Percentiles rank a stretch among this genome's conserved stretches.
Conservation (phyloP, 495 filamentous ascomycete species). For the Penicillium longicatenatum region DNA sequence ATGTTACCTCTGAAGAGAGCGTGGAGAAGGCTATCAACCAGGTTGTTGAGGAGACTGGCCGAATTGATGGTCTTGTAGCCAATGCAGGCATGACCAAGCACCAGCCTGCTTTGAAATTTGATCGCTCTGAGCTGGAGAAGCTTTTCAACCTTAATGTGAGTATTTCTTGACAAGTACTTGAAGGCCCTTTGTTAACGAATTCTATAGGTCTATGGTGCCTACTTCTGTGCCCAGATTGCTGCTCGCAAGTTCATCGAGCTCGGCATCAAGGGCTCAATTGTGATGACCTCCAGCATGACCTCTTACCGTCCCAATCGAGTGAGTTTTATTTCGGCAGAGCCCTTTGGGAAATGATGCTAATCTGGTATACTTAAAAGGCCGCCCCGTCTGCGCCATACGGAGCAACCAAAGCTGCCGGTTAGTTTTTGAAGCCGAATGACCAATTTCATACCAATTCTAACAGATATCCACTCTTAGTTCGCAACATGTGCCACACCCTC, state of each 20-base stretch:
- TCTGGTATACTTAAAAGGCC: constrained; percentile 9
- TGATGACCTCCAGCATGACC: constrained; percentile 48
- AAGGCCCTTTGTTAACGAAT: neutral
- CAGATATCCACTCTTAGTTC: constrained; percentile 17
- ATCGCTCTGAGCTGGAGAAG: constrained; percentile 38
- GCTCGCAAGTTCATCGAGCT: constrained; percentile 44
- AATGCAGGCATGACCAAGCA: constrained; percentile 51
- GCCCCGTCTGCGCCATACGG: constrained; percentile 34
- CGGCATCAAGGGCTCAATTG: constrained; percentile 43
- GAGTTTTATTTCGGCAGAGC: too few relatives aligned
- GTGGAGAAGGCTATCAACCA: constrained; percentile 40
- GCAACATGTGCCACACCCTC: constrained; percentile 41
- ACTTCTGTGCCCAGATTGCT: constrained; percentile 37
- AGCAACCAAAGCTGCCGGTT: constrained; percentile 35
- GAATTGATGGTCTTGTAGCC: constrained; percentile 39
- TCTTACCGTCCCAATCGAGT: constrained; percentile 43
- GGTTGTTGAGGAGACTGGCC: constrained; percentile 37
- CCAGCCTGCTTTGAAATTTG: constrained; percentile 45
- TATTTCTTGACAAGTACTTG: neutral
- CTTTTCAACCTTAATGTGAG: constrained; percentile 47
- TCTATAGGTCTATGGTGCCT: constrained; percentile 41
- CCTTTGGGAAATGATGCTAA: neutral
- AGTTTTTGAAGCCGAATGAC: constrained; percentile 2
- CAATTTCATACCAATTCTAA: neutral
- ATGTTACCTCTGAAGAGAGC: constrained; percentile 43